phyloP scores from a whole-genome alignment of 768 basidiomycete genomes.

The Agaricus blazei region DNA sequence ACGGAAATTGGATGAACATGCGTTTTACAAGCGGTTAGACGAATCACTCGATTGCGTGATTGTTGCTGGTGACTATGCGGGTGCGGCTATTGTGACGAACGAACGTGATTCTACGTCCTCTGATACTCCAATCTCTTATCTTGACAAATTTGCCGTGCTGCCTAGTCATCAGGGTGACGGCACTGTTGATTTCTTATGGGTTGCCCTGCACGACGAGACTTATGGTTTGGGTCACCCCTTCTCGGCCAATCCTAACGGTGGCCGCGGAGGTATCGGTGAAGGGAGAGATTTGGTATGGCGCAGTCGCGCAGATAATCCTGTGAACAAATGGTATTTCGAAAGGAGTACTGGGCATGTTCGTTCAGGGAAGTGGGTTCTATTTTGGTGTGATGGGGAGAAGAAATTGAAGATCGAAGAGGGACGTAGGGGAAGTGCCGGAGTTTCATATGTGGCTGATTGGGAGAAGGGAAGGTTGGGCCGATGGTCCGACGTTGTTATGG shows the following conservation, averaged over 20 bases:
- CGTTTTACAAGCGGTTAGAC: constrained; percentile 79
- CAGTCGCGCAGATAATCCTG: constrained; percentile 85
- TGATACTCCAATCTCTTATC: constrained; percentile 66
- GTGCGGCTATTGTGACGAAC: constrained; percentile 89
- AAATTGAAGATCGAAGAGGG: constrained; percentile 67
- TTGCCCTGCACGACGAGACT: constrained; percentile 95
- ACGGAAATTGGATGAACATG: constrained; percentile 58
- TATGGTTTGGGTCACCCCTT: constrained; percentile 93
- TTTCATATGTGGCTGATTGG: constrained; percentile 73
- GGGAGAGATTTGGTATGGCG: constrained; percentile 98
- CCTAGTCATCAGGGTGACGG: constrained; percentile 96
- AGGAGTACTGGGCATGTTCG: constrained; percentile 87
- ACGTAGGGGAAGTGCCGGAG: constrained; percentile 53
- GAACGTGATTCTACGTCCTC: constrained; percentile 35
- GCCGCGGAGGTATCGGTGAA: constrained; percentile 82
- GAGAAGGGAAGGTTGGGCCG: constrained; percentile 63
- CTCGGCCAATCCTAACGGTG: constrained; percentile 93
- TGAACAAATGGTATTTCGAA: constrained; percentile 99
- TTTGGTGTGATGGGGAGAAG: constrained; percentile 98
- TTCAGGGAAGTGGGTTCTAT: constrained; percentile 85
- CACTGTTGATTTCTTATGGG: constrained; percentile 99
- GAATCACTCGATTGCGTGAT: constrained; percentile 84
- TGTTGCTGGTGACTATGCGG: constrained; percentile 91
- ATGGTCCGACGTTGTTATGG: constrained; percentile 66
- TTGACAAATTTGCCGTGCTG: constrained; percentile 97